phyloP scores from a whole-genome alignment of 2,329 filamentous ascomycete species.

The Emergomyces orientalis region DNA sequence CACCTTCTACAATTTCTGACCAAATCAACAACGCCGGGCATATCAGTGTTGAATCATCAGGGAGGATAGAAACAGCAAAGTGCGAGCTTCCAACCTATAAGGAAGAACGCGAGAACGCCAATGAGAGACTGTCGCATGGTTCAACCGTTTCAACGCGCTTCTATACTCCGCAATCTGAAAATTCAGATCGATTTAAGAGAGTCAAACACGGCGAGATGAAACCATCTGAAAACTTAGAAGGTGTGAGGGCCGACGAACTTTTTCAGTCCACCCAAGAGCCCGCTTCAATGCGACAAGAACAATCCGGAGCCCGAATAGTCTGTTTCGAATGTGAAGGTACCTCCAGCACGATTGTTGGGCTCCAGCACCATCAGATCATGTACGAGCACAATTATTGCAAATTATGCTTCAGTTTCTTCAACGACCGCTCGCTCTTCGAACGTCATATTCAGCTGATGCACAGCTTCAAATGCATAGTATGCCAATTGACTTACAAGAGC shows the following conservation, averaged over 20 bases:
- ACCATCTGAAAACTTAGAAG: background rate
- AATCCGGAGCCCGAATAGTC: conserved; percentile 3
- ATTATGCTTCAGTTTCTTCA: conserved; percentile 14
- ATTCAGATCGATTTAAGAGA: background rate
- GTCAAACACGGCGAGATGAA: background rate
- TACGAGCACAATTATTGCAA: conserved; percentile 15
- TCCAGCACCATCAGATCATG: conserved; percentile 16
- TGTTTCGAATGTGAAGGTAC: conserved; percentile 13
- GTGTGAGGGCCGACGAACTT: background rate
- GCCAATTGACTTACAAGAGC: conserved; percentile 4
- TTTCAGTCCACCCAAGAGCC: background rate
- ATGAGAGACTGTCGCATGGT: background rate
- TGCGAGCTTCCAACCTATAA: background rate
- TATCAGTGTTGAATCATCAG: too few relatives aligned
- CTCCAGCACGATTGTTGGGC: conserved; percentile 11
- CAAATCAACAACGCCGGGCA: background rate
- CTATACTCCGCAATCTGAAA: background rate
- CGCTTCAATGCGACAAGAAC: background rate
- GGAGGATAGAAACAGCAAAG: background rate
- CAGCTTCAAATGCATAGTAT: conserved; percentile 12
- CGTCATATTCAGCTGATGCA: conserved; percentile 12
- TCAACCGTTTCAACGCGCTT: background rate
- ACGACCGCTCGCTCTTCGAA: conserved; percentile 6
- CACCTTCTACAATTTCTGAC: too few relatives aligned
- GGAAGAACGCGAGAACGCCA: background rate